Base-by-base conservation (phyloP, 495 filamentous ascomycete genomes). In the Talaromyces wortmannii region DNA sequence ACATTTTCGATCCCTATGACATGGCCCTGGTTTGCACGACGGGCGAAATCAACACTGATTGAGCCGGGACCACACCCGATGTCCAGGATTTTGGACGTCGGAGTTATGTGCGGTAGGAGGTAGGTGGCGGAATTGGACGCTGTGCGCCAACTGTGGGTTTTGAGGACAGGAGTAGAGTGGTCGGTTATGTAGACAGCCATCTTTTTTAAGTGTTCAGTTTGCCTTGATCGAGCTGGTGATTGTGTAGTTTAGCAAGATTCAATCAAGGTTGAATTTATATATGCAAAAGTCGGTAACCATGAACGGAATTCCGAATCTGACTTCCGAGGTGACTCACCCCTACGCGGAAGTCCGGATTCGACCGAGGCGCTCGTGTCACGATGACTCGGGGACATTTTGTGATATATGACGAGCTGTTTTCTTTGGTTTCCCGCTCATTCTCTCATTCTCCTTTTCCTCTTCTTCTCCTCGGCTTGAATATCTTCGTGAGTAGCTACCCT, bases 21-120 rank as follows among this genome's bases (percentile, higher is more conserved):
- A 46, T 68, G 63, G 33, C 81, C 82, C 12, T 68, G 7, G 1
- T 77, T 71, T 0, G 78, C 74, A 36, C 69, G 61, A 1, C 57
- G 3, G 78, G 74, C 81, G 6, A 85, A 62, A 45, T 78, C 80
- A 12, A 74, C 62, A 1, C 75, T 85, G 50, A 86, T 84, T 49
- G 71, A 77, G 12, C 81, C 81, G 3, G 80, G 82, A 6, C 81
- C 80, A 63, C 81, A 84, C 45, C 81, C 82, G 12, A 84, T 69
- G 61, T 84, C 82, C 46, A 84, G 77, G 53, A 84, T 76, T 7
- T 64, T 59, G 58, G 72, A 63, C 46, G 63, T 48, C 0, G 78
- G 73, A 17, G 64, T 63, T 43, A 85, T 63, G 55, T 77, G 68
- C 2, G 70, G 73, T 12, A 83, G 61, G 7, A 86, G 67, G 56